Conservation (phyloP, 192 early-diverging fungal genomes). For the Backusella tarrabulga region DNA sequence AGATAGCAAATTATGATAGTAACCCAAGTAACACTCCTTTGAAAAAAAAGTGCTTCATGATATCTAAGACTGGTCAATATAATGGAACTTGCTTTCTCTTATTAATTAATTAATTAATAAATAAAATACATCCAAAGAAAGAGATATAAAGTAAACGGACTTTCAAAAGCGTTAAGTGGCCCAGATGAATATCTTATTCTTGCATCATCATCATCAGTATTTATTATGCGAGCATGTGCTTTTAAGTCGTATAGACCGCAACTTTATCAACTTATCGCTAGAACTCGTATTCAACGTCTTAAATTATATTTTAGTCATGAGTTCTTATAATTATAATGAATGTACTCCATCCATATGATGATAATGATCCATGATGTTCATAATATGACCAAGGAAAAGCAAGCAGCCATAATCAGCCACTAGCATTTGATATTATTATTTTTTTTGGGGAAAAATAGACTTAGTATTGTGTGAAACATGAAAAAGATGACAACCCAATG, state of each 20-base stretch:
- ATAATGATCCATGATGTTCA: neutral
- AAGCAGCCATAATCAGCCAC: neutral
- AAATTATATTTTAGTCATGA: neutral
- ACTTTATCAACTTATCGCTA: too few relatives aligned
- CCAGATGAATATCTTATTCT: neutral
- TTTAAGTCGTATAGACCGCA: too few relatives aligned
- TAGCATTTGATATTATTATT: neutral
- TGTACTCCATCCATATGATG: neutral
- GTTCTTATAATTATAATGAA: neutral
- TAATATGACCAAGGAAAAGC: neutral
- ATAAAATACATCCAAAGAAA: neutral
- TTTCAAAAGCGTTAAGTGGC: neutral
- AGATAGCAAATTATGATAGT: too few relatives aligned
- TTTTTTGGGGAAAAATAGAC: neutral
- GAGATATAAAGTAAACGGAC: neutral
- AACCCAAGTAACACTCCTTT: too few relatives aligned
- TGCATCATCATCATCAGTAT: too few relatives aligned
- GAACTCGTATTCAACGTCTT: too few relatives aligned
- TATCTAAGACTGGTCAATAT: too few relatives aligned
- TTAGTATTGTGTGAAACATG: neutral
- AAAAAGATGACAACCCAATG: neutral
- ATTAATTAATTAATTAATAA: too few relatives aligned
- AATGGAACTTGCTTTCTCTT: too few relatives aligned
- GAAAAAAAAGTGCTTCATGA: too few relatives aligned
- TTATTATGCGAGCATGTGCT: too few relatives aligned